Evolutionary conservation across 2,329 filamentous ascomycete genomes (phyloP).

Genomic region (Teratosphaeria destructans): DNA sequence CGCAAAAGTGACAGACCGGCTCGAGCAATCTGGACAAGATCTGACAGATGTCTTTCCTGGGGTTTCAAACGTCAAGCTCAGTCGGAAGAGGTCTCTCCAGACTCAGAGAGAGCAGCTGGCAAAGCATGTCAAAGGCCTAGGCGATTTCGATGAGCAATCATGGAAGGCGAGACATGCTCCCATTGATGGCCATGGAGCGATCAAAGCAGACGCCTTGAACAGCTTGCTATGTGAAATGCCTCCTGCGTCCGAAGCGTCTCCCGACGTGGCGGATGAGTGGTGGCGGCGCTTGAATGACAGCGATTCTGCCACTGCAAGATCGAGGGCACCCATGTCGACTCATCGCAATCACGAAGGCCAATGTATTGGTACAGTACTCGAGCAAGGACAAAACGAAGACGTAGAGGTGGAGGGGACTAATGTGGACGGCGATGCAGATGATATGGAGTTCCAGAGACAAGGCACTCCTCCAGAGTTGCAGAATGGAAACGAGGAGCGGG

Average conservation of each 20-base stretch:
- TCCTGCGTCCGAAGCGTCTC: neutral
- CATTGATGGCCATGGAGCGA: neutral
- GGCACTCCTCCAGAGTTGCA: constrained; percentile 15
- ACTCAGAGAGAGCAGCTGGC: constrained; percentile 42
- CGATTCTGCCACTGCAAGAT: neutral
- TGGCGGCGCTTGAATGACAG: constrained; percentile 21
- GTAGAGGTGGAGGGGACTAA: constrained; percentile 4
- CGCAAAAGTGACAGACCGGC: constrained; percentile 46
- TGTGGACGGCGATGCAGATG: constrained; percentile 2
- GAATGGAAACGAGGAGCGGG: neutral
- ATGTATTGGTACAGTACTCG: neutral
- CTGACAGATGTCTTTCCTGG: constrained; percentile 48
- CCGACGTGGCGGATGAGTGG: constrained; percentile 21
- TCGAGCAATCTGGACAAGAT: constrained; percentile 46
- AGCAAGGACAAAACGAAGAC: constrained; percentile 1
- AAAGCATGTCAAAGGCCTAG: constrained; percentile 44
- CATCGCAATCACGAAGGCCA: neutral
- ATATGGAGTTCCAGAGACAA: constrained; percentile 17
- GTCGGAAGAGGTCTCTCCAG: constrained; percentile 26
- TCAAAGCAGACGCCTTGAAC: constrained; percentile 5
- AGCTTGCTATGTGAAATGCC: constrained; percentile 10
- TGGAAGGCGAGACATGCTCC: constrained; percentile 25
- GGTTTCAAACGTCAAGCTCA: constrained; percentile 35
- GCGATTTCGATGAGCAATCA: constrained; percentile 39
- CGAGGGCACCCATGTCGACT: neutral